A percentile compares a stretch with the other conserved stretches of the same genome.
phyloP scores from a whole-genome alignment of 1,139 yeast genomes.

The Keqinozyma sinolaborantium region DNA sequence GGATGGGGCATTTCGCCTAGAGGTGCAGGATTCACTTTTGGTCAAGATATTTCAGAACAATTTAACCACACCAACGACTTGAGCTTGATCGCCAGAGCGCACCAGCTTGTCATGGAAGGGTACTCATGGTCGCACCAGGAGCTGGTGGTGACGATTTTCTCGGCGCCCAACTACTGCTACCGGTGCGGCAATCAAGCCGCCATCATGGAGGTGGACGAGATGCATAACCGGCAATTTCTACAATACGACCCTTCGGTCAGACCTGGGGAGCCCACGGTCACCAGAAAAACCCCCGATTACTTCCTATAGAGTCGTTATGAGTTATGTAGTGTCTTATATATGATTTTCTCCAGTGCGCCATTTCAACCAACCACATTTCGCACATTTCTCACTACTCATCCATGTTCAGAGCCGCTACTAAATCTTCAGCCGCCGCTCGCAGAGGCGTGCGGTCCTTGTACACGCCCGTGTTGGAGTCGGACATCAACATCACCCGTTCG shows the following conservation, averaged over 20 bases:
- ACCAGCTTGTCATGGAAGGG: conserved; percentile 98
- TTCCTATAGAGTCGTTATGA: conserved; percentile 49
- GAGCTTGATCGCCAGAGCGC: conserved; percentile 91
- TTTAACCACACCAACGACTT: conserved; percentile 87
- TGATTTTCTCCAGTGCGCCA: not conserved
- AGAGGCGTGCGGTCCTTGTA: conserved; percentile 34
- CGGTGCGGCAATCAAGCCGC: conserved; percentile 99
- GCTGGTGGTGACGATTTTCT: conserved; percentile 95
- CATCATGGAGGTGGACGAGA: conserved; percentile 96
- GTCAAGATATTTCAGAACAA: conserved; percentile 50
- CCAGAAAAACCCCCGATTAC: conserved; percentile 93
- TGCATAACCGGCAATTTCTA: conserved; percentile 80
- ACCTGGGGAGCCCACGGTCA: conserved; percentile 95
- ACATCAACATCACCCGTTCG: conserved; percentile 68
- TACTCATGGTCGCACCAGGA: conserved; percentile 75
- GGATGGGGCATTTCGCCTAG: conserved; percentile 98
- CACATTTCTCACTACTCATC: conserved; percentile 8
- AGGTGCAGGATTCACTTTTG: conserved; percentile 89
- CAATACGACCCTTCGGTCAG: conserved; percentile 94
- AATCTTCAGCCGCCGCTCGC: too few relatives aligned
- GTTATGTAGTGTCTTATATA: not conserved
- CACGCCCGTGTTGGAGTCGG: conserved; percentile 47
- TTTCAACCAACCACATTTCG: conserved; percentile 18
- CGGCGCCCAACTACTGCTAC: conserved; percentile 96
- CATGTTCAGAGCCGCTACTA: conserved; percentile 28